Percentiles rank a stretch among this genome's conserved stretches.
Evolutionary conservation across 805 yeast species (phyloP).

Genomic region (Hanseniaspora lindneri): DNA sequence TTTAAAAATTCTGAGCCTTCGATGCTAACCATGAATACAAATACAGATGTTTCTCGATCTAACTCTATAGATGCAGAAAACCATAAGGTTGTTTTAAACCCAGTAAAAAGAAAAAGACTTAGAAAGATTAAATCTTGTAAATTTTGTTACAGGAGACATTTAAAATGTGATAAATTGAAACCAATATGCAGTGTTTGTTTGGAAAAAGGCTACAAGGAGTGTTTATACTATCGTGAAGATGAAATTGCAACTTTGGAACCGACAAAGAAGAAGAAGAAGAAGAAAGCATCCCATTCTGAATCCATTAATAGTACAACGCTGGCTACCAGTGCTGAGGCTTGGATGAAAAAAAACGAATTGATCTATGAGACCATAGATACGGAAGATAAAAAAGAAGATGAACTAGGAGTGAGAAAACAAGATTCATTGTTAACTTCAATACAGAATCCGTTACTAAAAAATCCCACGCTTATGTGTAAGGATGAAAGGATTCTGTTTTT

Average conservation of each 20-base stretch:
- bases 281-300: background rate
- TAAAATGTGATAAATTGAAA: slow-evolving; percentile 25
- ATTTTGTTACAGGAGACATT: slow-evolving; percentile 25
- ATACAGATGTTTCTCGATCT: too few species aligned
- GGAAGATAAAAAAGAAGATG: too few species aligned
- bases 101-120: slow-evolving; percentile 18
- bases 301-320: background rate
- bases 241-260: background rate
- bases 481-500: slow-evolving; percentile 22
- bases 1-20: too few species aligned
- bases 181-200: slow-evolving; percentile 25
- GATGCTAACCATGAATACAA: too few species aligned
- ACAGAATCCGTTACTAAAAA: slow-evolving; percentile 17
- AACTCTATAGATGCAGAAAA: too few species aligned
- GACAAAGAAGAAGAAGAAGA: background rate
- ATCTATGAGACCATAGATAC: background rate
- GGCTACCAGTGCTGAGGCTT: too few species aligned
- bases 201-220: slow-evolving; percentile 18
- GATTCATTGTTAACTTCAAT: too few species aligned
- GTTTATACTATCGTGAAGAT: slow-evolving; percentile 19
- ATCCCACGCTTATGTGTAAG: slow-evolving; percentile 16
- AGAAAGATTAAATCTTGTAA: slow-evolving; percentile 25
- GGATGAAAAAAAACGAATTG: too few species aligned
- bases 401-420: too few species aligned
- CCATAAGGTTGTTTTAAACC: too few species aligned